A percentile compares a stretch with the other conserved stretches of the same genome.
Evolutionary conservation across 2,329 filamentous ascomycete genomes (phyloP).

Genomic region (Calonectria pteridis): DNA sequence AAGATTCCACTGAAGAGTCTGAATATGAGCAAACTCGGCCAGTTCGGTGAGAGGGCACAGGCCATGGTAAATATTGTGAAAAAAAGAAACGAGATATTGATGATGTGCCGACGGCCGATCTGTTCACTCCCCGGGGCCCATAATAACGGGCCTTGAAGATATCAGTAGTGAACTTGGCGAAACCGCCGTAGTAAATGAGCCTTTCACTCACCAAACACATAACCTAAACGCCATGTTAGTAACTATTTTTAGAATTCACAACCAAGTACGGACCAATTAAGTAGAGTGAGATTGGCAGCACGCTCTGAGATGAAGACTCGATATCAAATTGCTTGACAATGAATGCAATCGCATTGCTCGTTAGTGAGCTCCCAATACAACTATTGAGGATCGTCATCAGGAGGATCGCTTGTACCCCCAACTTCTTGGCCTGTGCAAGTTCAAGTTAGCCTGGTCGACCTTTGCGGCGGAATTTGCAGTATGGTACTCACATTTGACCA

Average conservation of each 20-base stretch:
- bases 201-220: not conserved
- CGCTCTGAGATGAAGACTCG: not conserved
- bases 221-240: not conserved
- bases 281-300: not conserved
- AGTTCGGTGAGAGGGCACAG: not conserved
- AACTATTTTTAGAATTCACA: not conserved
- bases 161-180: no score
- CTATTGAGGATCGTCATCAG: not conserved
- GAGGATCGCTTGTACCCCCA: not conserved
- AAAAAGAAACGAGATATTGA: not conserved
- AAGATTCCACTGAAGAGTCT: not conserved
- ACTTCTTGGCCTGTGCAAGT: not conserved
- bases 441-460: not conserved
- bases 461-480: not conserved
- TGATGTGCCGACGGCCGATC: not conserved
- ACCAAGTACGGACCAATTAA: not conserved
- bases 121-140: not conserved
- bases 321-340: not conserved
- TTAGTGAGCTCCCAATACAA: not conserved
- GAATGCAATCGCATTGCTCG: not conserved
- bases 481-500: not conserved
- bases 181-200: no score
- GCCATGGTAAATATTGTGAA: not conserved
- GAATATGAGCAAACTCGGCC: not conserved
- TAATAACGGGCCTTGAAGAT: not conserved